Conservation (phyloP, 768 basidiomycete species). For the Termitomyces sp. region DNA sequence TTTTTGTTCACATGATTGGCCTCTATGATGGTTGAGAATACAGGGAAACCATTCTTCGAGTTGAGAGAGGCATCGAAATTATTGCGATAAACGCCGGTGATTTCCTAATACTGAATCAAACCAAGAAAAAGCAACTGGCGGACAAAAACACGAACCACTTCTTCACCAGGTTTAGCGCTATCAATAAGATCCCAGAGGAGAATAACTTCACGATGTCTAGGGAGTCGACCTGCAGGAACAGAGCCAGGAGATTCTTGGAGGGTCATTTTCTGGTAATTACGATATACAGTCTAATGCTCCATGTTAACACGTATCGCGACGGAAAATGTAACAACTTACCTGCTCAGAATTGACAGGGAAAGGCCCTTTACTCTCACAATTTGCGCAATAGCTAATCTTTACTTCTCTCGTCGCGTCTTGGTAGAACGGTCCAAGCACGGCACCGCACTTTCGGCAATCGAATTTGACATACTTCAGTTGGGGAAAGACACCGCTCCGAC, state of each 20-base stretch:
- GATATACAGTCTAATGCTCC: constrained; percentile 76
- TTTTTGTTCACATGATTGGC: constrained; percentile 99
- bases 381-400: constrained; percentile 88
- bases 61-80: constrained; percentile 98
- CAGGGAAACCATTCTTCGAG: constrained; percentile 98
- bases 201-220: constrained; percentile 94
- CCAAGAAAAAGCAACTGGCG: constrained; percentile 2
- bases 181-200: constrained; percentile 98
- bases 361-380: constrained; percentile 92
- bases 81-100: constrained; percentile 97
- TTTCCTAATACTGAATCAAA: constrained; percentile 55
- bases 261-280: constrained; percentile 99
- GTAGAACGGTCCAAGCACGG: constrained; percentile 94
- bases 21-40: constrained; percentile 97
- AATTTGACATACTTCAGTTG: constrained; percentile 99
- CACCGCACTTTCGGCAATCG: constrained; percentile 92
- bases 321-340: constrained; percentile 33
- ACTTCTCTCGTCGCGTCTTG: constrained; percentile 96
- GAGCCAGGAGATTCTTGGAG: constrained; percentile 97
- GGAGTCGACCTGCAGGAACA: constrained; percentile 95
- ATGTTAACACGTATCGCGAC: no score
- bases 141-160: constrained; percentile 60
- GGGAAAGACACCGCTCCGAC: constrained; percentile 96
- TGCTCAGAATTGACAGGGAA: constrained; percentile 97
- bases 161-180: constrained; percentile 96